Conservation (phyloP, 2,329 filamentous ascomycete species). For the Periconia digitata region DNA sequence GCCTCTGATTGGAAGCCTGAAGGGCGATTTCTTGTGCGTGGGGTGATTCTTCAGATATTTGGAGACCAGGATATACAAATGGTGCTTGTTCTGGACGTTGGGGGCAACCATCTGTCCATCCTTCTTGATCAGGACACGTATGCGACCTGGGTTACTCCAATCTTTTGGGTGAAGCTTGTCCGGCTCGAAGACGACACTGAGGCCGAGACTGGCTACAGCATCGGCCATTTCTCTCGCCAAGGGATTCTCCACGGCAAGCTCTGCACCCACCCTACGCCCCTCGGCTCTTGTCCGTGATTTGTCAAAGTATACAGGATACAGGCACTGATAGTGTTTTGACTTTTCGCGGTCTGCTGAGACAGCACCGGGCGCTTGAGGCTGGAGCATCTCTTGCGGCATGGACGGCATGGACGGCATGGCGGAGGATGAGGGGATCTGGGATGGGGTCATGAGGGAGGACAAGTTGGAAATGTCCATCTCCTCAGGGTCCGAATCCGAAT, state of each 20-base stretch:
- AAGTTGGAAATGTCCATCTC: slow-evolving; percentile 78
- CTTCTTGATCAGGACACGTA: slow-evolving; percentile 74
- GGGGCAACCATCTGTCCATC: slow-evolving; percentile 54
- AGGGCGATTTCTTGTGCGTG: slow-evolving; percentile 70
- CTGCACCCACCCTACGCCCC: slow-evolving; percentile 74
- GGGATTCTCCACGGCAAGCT: slow-evolving; percentile 78
- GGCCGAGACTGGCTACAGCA: slow-evolving; percentile 65
- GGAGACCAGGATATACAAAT: slow-evolving; percentile 81
- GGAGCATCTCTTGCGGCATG: slow-evolving; percentile 34
- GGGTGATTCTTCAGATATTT: slow-evolving; percentile 76
- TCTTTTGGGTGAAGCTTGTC: slow-evolving; percentile 93
- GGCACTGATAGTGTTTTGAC: slow-evolving; percentile 77
- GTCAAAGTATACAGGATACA: slow-evolving; percentile 98
- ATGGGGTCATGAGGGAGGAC: slow-evolving; percentile 57
- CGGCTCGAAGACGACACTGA: slow-evolving; percentile 81
- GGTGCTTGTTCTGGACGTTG: slow-evolving; percentile 74
- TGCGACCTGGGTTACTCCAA: slow-evolving; percentile 93
- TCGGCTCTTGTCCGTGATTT: slow-evolving; percentile 70
- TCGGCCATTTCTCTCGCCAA: slow-evolving; percentile 86
- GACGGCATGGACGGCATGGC: slow-evolving; percentile 23
- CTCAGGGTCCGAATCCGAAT: slow-evolving; percentile 71
- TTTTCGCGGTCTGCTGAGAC: slow-evolving; percentile 51
- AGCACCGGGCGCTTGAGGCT: slow-evolving; percentile 44
- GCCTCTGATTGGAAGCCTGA: slow-evolving; percentile 73
- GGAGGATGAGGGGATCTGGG: slow-evolving; percentile 33